Evolutionary conservation across 306 rosid genomes (phyloP), one percentile per base, ranked within the genome.

Genomic region (Quercus bicolor): DNA sequence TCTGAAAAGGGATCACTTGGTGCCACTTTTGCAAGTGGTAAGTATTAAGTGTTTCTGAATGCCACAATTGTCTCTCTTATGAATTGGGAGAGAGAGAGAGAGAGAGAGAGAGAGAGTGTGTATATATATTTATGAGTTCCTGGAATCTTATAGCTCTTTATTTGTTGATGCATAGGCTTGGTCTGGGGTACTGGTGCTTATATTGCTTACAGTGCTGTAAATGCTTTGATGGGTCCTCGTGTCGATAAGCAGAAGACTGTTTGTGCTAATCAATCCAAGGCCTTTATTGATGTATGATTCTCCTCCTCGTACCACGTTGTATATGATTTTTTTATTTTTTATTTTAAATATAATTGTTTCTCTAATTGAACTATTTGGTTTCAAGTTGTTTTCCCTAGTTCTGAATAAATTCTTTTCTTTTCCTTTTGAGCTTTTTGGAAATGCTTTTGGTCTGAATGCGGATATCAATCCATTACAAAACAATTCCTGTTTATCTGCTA

Each of bases 211-310:
- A 4, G 31, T 3, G 31, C 31, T 28, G 31, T 28, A 28, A 28
- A 28, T 28, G 4, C 31, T 28, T 4, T 28, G 31, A 28, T 28
- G 31, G 31, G 31, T 28, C 31, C 31, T 28, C 31, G 31, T 28
- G 31, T 28, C 31, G 31, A 28, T 28, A 0, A 28, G 31, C 4
- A 28, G 3, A 28, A 28, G 31, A 28, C 31, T 28, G 31, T 28
- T 28, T 28, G 31, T 28, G 31, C 31, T 28, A 28, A 53, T 54
- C 83, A 54, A 19, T 55, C 75, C 18, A 65, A 74, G 61, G 83
- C 79, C 51, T 55, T 80, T 12, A 78, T n/a, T 34, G 70, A 80
- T 37, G 79, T 80, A 80, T 54, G 79, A 20, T 68, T 68, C 80
- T 55, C 11, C 23, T 20, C 33, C 64, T 45, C 34, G 19, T 40